Evolutionary conservation across 116 monocot genomes (phyloP), one percentile per base, ranked within the genome.

Genomic region (Dioscorea cayenensis): DNA sequence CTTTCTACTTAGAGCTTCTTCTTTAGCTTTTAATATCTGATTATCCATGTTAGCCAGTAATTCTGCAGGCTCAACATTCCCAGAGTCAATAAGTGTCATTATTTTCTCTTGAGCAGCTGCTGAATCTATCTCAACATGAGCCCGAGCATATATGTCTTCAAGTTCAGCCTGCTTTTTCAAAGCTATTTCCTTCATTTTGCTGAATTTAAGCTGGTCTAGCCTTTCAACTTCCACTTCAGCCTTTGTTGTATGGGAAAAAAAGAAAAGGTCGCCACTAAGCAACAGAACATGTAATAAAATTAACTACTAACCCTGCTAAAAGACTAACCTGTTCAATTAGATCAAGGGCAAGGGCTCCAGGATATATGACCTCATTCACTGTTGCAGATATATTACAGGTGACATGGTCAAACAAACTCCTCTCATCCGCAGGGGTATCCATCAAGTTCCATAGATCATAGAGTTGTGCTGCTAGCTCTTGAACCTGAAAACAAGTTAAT

Each of bases 131-230:
- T 90, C 88, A 52, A 92, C 69, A 28, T 96, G 96, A 64, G 88
- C 92, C 71, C 69, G 77, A 13, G 77, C 80, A 77, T 88, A 88
- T 70, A 96, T 96, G 5, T 90, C 96, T 82, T 96, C 96, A 22
- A 96, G 87, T 76, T 92, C 92, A 52, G 81, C 71, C 70, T 96
- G 96, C 81, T 81, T 96, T 79, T 88, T 96, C 8, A 92, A 71
- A 71, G 96, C 90, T 77, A 96, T 96, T 77, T 96, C 96, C 76
- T 90, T 96, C 96, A 96, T 96, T 73, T 82, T 96, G 79, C 80
- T 90, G 51, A 79, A 68, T 73, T 92, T 96, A 18, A 96, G 77
- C 63, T 83, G 79, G 77, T 96, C 96, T 25, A 96, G 72, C 78
- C 92, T 92, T 77, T 96, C 87, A 73, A 96, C 96, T 90, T 96